Evolutionary conservation across 805 yeast genomes (phyloP).

Genomic region (Groenewaldozyma tartarivorans): DNA sequence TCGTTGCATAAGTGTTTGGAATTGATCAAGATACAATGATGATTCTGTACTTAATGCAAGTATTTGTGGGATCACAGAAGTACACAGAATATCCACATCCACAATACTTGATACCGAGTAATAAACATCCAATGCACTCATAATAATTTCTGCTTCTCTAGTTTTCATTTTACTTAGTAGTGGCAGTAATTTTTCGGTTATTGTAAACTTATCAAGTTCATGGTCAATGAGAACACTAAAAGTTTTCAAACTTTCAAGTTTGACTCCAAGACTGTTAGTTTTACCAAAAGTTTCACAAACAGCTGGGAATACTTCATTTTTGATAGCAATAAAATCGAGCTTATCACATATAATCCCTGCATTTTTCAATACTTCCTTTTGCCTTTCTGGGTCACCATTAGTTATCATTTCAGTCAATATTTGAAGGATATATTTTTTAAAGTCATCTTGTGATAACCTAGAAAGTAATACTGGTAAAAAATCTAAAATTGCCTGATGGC

Average conservation of each 20-base stretch:
- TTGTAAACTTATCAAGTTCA: slow-evolving; percentile 54
- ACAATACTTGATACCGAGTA: slow-evolving; percentile 28
- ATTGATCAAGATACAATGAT: slow-evolving; percentile 34
- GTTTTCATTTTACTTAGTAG: slow-evolving; percentile 67
- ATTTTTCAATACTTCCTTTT: slow-evolving; percentile 43
- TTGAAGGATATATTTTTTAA: slow-evolving; percentile 39
- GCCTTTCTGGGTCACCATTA: slow-evolving; percentile 32
- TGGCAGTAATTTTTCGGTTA: slow-evolving; percentile 75
- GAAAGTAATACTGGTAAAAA: slow-evolving; percentile 39
- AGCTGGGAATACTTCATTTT: slow-evolving; percentile 66
- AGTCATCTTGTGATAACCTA: slow-evolving; percentile 45
- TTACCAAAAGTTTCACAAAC: slow-evolving; percentile 66
- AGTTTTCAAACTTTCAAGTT: slow-evolving; percentile 53
- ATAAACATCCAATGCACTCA: slow-evolving; percentile 39
- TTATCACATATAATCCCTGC: slow-evolving; percentile 34
- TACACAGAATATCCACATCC: slow-evolving; percentile 42
- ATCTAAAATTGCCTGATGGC: slow-evolving; percentile 38
- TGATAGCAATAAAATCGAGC: slow-evolving; percentile 60
- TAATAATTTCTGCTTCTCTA: slow-evolving; percentile 56
- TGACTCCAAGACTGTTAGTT: slow-evolving; percentile 75
- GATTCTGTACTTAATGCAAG: slow-evolving; percentile 42
- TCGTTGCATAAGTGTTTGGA: slow-evolving; percentile 29
- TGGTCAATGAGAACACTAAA: slow-evolving; percentile 44
- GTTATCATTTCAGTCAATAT: slow-evolving; percentile 30
- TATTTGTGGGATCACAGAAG: slow-evolving; percentile 44